These are phyloP conservation scores for Nannizzia gypsea DNA, from an alignment of 2,329 filamentous ascomycete genomes.

Conservation along the genomic window DNA sequence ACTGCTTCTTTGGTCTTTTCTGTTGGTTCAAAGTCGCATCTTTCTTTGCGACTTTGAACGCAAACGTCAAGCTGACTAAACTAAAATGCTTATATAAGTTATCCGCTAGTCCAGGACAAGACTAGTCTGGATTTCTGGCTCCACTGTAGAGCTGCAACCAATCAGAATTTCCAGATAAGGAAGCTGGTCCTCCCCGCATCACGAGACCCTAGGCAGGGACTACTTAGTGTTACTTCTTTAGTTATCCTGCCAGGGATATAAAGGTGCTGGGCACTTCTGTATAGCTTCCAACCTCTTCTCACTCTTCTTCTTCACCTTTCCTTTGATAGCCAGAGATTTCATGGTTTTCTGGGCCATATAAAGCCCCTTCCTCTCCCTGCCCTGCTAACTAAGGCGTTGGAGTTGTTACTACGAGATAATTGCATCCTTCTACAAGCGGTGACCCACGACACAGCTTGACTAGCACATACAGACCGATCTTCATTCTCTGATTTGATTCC, in stretches of 20 bases:
- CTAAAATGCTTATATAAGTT: not conserved
- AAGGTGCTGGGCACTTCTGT: not conserved
- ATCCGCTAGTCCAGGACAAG: not conserved
- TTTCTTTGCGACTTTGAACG: not conserved
- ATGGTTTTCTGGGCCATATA: not conserved
- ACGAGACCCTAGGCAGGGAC: not conserved
- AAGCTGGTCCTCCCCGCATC: conserved; percentile 1
- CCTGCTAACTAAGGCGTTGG: not conserved
- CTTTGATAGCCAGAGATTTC: not conserved
- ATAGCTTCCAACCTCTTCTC: not conserved
- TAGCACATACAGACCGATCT: not conserved
- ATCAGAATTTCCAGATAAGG: not conserved
- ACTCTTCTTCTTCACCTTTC: not conserved
- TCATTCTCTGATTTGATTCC: not conserved
- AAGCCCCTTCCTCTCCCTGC: not conserved
- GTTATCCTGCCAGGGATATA: not conserved
- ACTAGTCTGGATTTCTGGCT: not conserved
- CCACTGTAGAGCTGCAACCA: not conserved
- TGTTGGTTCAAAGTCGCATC: not conserved
- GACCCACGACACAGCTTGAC: not conserved
- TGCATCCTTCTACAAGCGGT: not conserved
- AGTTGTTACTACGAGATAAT: not conserved
- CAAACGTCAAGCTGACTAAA: not conserved
- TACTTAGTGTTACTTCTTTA: not conserved
- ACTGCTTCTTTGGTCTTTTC: not conserved